Conservation (phyloP, 2,329 filamentous ascomycete species). For the Aspergillus fumigatus region DNA sequence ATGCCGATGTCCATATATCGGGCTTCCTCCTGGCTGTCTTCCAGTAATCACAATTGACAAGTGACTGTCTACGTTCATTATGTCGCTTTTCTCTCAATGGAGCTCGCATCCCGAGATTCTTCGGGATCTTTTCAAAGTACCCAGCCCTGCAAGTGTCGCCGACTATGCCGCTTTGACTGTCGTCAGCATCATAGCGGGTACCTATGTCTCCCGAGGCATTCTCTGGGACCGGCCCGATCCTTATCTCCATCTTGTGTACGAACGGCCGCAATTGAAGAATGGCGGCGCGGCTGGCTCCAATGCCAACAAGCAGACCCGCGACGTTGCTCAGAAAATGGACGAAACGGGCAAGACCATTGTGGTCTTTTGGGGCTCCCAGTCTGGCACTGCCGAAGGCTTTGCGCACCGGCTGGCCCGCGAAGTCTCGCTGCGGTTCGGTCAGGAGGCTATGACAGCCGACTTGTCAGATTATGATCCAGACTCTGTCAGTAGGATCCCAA, state of each 20-base stretch:
- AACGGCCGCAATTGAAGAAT: conserved; percentile 44
- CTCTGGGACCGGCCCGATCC: conserved; percentile 50
- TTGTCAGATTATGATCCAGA: conserved; percentile 91
- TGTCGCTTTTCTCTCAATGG: neutral
- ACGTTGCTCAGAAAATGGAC: conserved; percentile 44
- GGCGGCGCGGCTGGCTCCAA: conserved; percentile 14
- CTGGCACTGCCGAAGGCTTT: conserved; percentile 90
- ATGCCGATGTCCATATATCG: neutral
- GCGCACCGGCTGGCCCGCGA: conserved; percentile 87
- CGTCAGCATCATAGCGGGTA: conserved; percentile 31
- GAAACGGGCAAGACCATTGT: conserved; percentile 63
- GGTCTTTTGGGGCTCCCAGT: conserved; percentile 93
- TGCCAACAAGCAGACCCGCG: conserved; percentile 36
- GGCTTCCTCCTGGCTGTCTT: neutral
- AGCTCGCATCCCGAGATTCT: conserved; percentile 14
- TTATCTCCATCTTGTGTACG: conserved; percentile 45
- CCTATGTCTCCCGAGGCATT: conserved; percentile 42
- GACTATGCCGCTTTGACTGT: conserved; percentile 36
- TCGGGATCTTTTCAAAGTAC: conserved; percentile 14
- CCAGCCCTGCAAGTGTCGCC: conserved; percentile 18
- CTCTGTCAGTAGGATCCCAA: conserved; percentile 74
- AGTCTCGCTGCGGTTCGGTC: conserved; percentile 82
- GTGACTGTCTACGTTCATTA: neutral
- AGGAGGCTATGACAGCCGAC: conserved; percentile 90
- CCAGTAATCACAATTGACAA: neutral